Evolutionary conservation across 2,329 filamentous ascomycete species (phyloP), one percentile per base, ranked within the genome.

Genomic region (Exophiala calicioides): DNA sequence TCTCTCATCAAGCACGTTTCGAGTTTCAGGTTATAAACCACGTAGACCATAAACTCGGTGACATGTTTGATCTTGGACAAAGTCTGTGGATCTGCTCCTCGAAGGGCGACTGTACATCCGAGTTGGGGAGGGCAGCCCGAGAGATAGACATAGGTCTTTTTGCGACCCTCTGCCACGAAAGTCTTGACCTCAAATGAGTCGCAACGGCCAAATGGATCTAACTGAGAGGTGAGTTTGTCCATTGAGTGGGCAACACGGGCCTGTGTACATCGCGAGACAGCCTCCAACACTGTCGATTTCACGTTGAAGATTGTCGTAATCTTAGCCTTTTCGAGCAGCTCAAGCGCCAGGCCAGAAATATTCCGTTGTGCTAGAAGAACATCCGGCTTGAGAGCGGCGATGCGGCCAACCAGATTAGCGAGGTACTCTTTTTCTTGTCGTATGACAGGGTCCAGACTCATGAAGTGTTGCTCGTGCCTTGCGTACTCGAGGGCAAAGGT

Each of bases 31-130:
- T 96, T 98, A 69, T 98, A 98, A 9, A 97, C 90, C 15, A 98
- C 94, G 59, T 97, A 98, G 27, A 94, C 86, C 91, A 98, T 96
- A 63, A 98, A 97, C 64, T 98, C 93, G 8, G 91, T 93, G 57
- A 98, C 93, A 41, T 83, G 81, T 69, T 98, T 98, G 66, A 98
- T 82, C 58, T 84, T 87, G 1, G 82, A 75, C 13, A 98, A 76
- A 0, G 82, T 75, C 36, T 80, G 72, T 21, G 82, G 84, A 49
- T 86, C 82, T 3, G 86, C 88, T 1, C 93, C 93, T 34, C 93
- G 84, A 16, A 98, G 74, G 9, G 90, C 88, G 58, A 98, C 95
- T 0, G 93, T 98, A 63, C 93, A 97, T 0, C 93, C 94, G 2
- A 98, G 79, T 50, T 94, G 86, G 53, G 88, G 88, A 6, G 86